Base-by-base conservation (phyloP, 2,329 filamentous ascomycete genomes). In the Colletotrichum sp. region DNA sequence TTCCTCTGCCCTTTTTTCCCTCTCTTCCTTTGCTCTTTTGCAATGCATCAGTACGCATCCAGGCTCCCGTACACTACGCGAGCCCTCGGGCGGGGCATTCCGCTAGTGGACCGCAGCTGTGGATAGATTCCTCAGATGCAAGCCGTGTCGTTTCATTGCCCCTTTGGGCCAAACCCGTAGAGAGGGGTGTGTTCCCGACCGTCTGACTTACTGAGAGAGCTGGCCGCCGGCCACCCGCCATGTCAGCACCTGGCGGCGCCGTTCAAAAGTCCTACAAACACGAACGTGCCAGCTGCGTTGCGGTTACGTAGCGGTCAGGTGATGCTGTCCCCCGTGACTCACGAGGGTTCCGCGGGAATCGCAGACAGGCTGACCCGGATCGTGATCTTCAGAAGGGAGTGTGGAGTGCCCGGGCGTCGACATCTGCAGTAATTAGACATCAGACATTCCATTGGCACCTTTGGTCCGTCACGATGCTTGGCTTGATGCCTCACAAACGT, bases 101-200 rank as follows among this genome's bases (percentile, higher is more conserved):
- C 24, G 38, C 63, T 38, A 61, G 73, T 74, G 72, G 72, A 32
- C 28, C 69, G 38, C 32, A 26, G 56, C 43, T 73, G 73, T 69
- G 21, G 52, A 48, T 63, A 43, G 38, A 56, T 75, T 58, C 32
- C 73, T 67, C 30, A 72, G 58, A 69, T 13, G 73, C 73, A 48
- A 69, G 69, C 30, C 9, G 58, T 64, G 73, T 68, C 43, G 63
- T 75, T 75, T 68, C 73, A 75, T 73, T 75, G 69, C 73, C 69
- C 38, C 32, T 64, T 73, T 64, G 28, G 69, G 73, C 34, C 55
- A 74, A 71, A 63, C 36, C 36, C 38, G 12, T 52, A 28, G 26
- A 73, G 43, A 26, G 43, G 56, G 56, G 62, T 59, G 58, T 43
- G 61, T 24, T 48, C 21, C 30, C 43, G 43, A 30, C 21, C 67